phyloP scores from a whole-genome alignment of 768 basidiomycete genomes.

The Dacryopinax spathularia region DNA sequence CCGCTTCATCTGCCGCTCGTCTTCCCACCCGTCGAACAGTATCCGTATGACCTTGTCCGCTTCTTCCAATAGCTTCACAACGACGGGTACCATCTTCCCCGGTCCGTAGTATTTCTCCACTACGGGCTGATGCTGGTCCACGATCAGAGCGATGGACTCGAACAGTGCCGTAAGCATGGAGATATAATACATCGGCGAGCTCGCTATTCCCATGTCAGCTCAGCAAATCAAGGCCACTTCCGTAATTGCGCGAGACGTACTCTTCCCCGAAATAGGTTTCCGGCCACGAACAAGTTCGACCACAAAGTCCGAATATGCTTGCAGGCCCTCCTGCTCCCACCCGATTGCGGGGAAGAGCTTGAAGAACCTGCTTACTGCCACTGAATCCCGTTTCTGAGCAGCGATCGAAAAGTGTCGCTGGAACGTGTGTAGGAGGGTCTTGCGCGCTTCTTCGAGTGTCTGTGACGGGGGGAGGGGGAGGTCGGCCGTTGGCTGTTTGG shows the following conservation, averaged over 20 bases:
- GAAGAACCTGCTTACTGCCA: slow-evolving; percentile 84
- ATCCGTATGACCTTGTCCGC: slow-evolving; percentile 70
- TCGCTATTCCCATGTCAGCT: slow-evolving; percentile 38
- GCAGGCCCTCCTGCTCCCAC: slow-evolving; percentile 81
- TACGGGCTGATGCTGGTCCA: slow-evolving; percentile 93
- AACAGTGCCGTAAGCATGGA: slow-evolving; percentile 81
- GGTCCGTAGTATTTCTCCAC: slow-evolving; percentile 95
- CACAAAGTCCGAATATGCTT: slow-evolving; percentile 86
- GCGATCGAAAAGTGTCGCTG: slow-evolving; percentile 68
- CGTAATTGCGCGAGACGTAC: slow-evolving; percentile 31
- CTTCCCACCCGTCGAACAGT: slow-evolving; percentile 75
- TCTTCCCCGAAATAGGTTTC: slow-evolving; percentile 65
- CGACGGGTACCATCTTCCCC: slow-evolving; percentile 73
- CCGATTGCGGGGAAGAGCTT: slow-evolving; percentile 93
- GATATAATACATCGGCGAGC: slow-evolving; percentile 84
- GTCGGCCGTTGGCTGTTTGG: slow-evolving; percentile 88
- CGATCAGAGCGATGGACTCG: slow-evolving; percentile 87
- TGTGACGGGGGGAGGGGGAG: slow-evolving; percentile 75
- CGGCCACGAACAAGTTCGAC: slow-evolving; percentile 74
- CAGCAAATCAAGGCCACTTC: slow-evolving; percentile 9
- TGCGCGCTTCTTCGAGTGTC: slow-evolving; percentile 60
- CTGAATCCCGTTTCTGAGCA: slow-evolving; percentile 65
- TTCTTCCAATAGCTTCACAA: slow-evolving; percentile 63
- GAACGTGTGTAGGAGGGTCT: slow-evolving; percentile 64
- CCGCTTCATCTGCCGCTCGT: slow-evolving; percentile 69